These are phyloP conservation scores for Apostasia ramifera DNA, from an alignment of 106 monocot genomes.

Conservation along the genomic window DNA sequence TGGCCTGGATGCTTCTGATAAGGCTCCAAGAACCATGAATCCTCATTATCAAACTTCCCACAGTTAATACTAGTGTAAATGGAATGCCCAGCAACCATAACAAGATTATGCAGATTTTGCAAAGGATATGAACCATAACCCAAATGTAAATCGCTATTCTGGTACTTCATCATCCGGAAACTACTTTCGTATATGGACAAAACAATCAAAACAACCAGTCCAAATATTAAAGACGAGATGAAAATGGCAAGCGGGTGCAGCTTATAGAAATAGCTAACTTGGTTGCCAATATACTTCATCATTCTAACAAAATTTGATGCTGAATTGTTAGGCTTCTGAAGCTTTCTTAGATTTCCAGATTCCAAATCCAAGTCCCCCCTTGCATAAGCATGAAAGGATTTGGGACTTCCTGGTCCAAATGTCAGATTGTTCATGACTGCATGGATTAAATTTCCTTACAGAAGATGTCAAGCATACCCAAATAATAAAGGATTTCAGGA, in stretches of 20 bases:
- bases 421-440: conserved; percentile 53
- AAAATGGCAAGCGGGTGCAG: conserved; percentile 32
- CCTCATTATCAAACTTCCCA: conserved; percentile 71
- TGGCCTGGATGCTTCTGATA: conserved; percentile 90
- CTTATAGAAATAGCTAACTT: no score
- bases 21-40: conserved; percentile 92
- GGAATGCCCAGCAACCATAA: conserved; percentile 82
- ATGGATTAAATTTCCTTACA: conserved; percentile 17
- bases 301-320: no score
- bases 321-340: conserved; percentile 30
- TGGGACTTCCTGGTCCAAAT: conserved; percentile 59
- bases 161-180: conserved; percentile 33
- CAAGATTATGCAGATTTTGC: no score
- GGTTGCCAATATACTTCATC: no score
- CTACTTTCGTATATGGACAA: conserved; percentile 54
- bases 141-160: conserved; percentile 13
- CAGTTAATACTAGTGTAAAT: conserved; percentile 79
- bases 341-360: conserved; percentile 51
- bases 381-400: conserved; percentile 68
- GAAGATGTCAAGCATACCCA: not conserved
- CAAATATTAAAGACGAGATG: conserved; percentile 42
- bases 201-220: conserved; percentile 41
- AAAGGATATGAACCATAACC: not conserved
- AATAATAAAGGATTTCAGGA: not conserved
- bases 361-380: conserved; percentile 87